Conservation (phyloP, 2,329 filamentous ascomycete genomes). For the Tolypocladium tundrense region DNA sequence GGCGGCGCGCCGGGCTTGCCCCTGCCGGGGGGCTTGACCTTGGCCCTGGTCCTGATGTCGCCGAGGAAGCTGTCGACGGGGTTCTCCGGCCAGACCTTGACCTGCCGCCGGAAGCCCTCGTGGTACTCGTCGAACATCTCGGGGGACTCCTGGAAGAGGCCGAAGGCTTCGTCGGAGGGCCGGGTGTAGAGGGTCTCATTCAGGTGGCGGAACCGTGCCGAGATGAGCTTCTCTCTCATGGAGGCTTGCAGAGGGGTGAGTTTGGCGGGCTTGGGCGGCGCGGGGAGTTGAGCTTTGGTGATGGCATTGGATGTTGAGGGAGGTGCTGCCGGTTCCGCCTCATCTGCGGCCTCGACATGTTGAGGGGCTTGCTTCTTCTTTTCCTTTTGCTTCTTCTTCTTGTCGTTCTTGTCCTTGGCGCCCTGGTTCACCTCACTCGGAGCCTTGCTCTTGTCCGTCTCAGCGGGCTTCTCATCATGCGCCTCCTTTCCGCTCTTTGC, state of each 20-base stretch:
- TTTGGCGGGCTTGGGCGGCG: constrained; percentile 39
- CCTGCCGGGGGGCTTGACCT: constrained; percentile 27
- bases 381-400: constrained; percentile 15
- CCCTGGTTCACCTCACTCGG: constrained; percentile 11
- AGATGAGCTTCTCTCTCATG: constrained; percentile 91
- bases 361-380: constrained; percentile 9
- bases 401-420: constrained; percentile 28
- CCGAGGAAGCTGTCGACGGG: constrained; percentile 80
- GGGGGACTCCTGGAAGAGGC: constrained; percentile 72
- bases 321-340: constrained; percentile 8
- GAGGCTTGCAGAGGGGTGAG: constrained; percentile 87
- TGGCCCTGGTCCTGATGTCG: constrained; percentile 59
- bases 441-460: background rate
- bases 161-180: constrained; percentile 72
- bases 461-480: constrained; percentile 22
- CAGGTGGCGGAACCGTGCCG: constrained; percentile 90
- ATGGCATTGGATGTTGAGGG: constrained; percentile 11
- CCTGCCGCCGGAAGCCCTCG: constrained; percentile 89
- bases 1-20: constrained; percentile 17
- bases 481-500: constrained; percentile 12
- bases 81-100: constrained; percentile 93
- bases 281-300: constrained; percentile 19
- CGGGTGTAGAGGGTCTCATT: constrained; percentile 96
- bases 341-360: constrained; percentile 6
- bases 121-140: constrained; percentile 97